Percentiles rank a stretch among this genome's conserved stretches.
Conservation (phyloP, 2,329 filamentous ascomycete genomes). For the Monosporascus sp. region DNA sequence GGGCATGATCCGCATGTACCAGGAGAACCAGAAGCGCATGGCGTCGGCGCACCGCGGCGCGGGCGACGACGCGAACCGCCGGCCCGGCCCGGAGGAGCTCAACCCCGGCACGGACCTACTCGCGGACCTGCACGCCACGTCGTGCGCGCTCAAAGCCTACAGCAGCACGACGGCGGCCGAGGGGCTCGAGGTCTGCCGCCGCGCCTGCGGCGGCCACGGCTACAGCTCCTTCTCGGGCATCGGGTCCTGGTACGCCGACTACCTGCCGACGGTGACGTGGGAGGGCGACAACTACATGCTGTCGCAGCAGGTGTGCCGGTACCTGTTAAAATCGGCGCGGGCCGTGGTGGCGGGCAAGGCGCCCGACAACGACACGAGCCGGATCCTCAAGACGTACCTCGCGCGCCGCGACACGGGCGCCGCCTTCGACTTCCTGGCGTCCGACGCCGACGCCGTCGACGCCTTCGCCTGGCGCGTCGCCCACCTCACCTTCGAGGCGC, state of each 20-base stretch:
- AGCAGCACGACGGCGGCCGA: slow-evolving; percentile 68
- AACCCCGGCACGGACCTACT: slow-evolving; percentile 61
- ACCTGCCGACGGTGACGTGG: slow-evolving; percentile 65
- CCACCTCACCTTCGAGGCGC: slow-evolving; percentile 69
- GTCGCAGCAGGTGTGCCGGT: slow-evolving; percentile 71
- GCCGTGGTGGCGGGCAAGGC: slow-evolving; percentile 60
- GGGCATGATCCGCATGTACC: slow-evolving; percentile 68
- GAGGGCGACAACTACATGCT: slow-evolving; percentile 82
- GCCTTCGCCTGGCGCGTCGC: slow-evolving; percentile 73
- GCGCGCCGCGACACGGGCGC: slow-evolving; percentile 63
- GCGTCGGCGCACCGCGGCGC: slow-evolving; percentile 30
- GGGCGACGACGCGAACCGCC: slow-evolving; percentile 39
- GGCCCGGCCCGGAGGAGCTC: slow-evolving; percentile 63
- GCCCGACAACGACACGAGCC: slow-evolving; percentile 59
- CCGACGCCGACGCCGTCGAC: slow-evolving; percentile 63
- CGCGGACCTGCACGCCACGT: slow-evolving; percentile 71
- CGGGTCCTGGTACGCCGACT: slow-evolving; percentile 68
- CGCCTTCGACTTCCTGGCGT: slow-evolving; percentile 68
- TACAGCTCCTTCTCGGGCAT: slow-evolving; percentile 74
- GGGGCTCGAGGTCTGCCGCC: slow-evolving; percentile 67
- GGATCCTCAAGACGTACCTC: slow-evolving; percentile 60
- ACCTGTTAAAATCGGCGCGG: slow-evolving; percentile 70
- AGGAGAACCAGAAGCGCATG: slow-evolving; percentile 67
- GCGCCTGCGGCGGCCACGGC: slow-evolving; percentile 72
- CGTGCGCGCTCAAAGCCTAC: slow-evolving; percentile 69